Evolutionary conservation across 768 basidiomycete species (phyloP).

Genomic region (Crucibulum laeve): DNA sequence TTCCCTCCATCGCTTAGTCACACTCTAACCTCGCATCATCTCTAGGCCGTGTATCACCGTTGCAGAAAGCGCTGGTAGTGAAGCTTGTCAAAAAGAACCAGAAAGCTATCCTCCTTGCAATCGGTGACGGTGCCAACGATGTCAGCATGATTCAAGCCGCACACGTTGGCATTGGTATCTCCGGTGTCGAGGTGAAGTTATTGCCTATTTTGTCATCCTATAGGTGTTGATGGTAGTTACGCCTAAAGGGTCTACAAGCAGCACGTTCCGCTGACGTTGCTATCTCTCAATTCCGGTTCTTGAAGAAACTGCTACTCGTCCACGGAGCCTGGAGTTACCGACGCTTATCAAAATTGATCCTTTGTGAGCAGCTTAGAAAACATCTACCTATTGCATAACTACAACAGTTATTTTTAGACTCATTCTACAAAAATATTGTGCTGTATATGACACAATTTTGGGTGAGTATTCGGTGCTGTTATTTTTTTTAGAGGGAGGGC

Average conservation of each 20-base stretch:
- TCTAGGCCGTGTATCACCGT: constrained; percentile 90
- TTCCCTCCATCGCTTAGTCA: not conserved
- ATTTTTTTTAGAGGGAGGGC: not conserved
- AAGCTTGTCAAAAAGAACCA: constrained; percentile 98
- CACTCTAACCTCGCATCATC: constrained; percentile 5
- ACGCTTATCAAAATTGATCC: constrained; percentile 88
- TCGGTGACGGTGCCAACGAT: constrained; percentile 97
- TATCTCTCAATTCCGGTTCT: constrained; percentile 94
- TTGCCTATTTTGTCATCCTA: constrained; percentile 1
- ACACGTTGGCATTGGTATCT: constrained; percentile 96
- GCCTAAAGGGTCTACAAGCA: constrained; percentile 87
- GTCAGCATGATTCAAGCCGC: constrained; percentile 99
- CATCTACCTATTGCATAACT: not conserved
- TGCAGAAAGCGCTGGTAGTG: constrained; percentile 96
- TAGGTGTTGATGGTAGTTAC: not conserved
- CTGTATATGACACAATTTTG: constrained; percentile 99
- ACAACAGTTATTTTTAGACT: constrained; percentile 48
- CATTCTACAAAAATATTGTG: constrained; percentile 98
- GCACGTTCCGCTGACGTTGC: constrained; percentile 96
- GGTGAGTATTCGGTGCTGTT: constrained; percentile 40
- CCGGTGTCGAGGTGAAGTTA: constrained; percentile 85
- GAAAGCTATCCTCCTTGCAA: constrained; percentile 90
- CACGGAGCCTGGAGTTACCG: constrained; percentile 99
- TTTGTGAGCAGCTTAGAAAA: constrained; percentile 58
- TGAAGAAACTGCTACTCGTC: constrained; percentile 93